These are phyloP conservation scores for Lactarius hengduanensis DNA, from an alignment of 768 basidiomycete species.

Conservation along the genomic window DNA sequence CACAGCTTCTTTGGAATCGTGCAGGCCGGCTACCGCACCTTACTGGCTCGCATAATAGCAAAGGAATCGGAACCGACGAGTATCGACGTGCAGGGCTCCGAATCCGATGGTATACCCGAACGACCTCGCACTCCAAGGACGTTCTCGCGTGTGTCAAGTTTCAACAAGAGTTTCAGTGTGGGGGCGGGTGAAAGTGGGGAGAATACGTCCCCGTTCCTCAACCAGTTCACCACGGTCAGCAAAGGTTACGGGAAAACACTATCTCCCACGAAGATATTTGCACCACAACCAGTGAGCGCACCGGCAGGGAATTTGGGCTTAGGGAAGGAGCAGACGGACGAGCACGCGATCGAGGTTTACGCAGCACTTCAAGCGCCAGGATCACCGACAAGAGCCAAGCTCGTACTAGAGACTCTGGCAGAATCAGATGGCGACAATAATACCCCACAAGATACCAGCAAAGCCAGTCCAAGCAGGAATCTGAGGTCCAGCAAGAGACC, in stretches of 20 bases:
- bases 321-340: not conserved
- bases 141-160: conserved; percentile 19
- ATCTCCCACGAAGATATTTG: conserved; percentile 10
- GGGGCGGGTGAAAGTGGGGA: conserved; percentile 11
- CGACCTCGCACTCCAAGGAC: conserved; percentile 23
- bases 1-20: conserved; percentile 56
- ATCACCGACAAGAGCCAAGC: conserved; percentile 19
- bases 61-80: conserved; percentile 8
- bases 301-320: not conserved
- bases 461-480: not conserved
- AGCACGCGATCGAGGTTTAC: not conserved
- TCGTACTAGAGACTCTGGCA: not conserved
- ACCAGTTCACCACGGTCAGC: conserved; percentile 22
- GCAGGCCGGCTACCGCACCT: conserved; percentile 62
- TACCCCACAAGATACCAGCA: not conserved
- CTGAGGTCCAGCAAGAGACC: conserved; percentile 18
- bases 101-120: conserved; percentile 17
- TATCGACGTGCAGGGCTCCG: conserved; percentile 21
- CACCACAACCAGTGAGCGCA: not conserved
- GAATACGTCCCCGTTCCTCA: conserved; percentile 15
- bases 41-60: conserved; percentile 32
- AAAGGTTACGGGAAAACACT: conserved; percentile 14
- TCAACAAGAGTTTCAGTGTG: conserved; percentile 23
- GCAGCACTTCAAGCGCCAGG: conserved; percentile 5
- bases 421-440: not conserved